Base-by-base conservation (phyloP, 306 rosid genomes). In the Castanopsis chinensis region DNA sequence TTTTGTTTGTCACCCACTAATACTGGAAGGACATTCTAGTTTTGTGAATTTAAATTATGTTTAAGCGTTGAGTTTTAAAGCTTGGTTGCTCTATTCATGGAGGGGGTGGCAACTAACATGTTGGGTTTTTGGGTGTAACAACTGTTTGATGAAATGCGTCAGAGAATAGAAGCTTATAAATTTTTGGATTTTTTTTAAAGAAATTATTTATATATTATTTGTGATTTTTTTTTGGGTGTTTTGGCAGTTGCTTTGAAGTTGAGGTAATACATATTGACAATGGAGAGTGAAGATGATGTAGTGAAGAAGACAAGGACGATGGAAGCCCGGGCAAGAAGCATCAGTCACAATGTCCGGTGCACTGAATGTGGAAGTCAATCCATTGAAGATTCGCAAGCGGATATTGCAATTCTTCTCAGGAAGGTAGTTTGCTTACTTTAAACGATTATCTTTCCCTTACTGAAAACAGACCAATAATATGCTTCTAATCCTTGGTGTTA, bases 331-430 rank as follows among this genome's bases (percentile, higher is more conserved):
- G 99, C 98, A 27, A 85, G 94, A 78, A 93, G 89, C 83, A 92
- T 95, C 32, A 90, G 98, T 84, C 99, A 91, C 86, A 95, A 92
- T 74, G 99, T 95, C 70, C 91, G 97, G 73, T 95, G 99, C 81
- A 95, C 95, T 0, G 99, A 95, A 70, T 95, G 98, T 77, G 99
- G 99, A 76, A 90, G 97, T 91, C 99, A 95, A 81, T 95, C 98
- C 86, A 95, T 95, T 85, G 97, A 95, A 86, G 98, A 95, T 81
- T 95, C 99, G 71, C 96, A 92, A 86, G 97, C 99, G 5, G 97
- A 95, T 90, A 86, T 95, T 71, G 99, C 98, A 64, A 95, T 95
- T 89, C 92, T 95, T 52, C 98, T 95, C 56, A 87, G 98, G 81
- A 90, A 89, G 97, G 98, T 92, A 89, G 15, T 19, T 65, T 11